Evolutionary conservation across 2,329 filamentous ascomycete genomes (phyloP), one percentile per base, ranked within the genome.

Genomic region (Microdochium bolleyi): DNA sequence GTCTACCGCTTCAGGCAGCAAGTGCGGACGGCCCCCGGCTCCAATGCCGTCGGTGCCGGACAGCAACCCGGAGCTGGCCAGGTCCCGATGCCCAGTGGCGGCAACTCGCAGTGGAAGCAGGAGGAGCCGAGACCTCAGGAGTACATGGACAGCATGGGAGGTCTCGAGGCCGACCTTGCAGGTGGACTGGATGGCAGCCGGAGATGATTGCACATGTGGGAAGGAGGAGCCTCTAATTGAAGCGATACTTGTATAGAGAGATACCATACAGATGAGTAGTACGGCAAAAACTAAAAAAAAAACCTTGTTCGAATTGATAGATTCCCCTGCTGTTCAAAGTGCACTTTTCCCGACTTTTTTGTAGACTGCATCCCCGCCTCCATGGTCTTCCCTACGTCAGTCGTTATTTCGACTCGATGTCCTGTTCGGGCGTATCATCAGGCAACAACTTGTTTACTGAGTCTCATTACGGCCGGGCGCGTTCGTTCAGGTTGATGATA

Each of bases 1-100:
- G 94, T 99, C 49, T 79, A 84, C 65, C 80, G 84, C 59, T 99
- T 99, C 83, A 84, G 94, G 57, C 78, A 82, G 64, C 61, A 69
- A 30, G 80, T 83, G 13, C 75, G 79, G 50, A 81, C 75, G 24
- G 75, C 71, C 0, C 75, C 78, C 9, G 74, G 72, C 19, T 55
- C 62, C 11, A 61, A 55, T 25, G 64, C 61, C 22, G 61, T 60
- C 16, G 62, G 60, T 50, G 68, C 64, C 32, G 71, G 63, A 27
- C 72, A 73, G 56, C 70, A 65, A 49, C 58, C 61, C 32, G 67
- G 56, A 13, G 64, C 72, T 2, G 67, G 69, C 8, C 74, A 76
- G 57, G 75, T 83, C 48, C 79, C 78, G 24, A 77, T 82, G 63
- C 80, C 77, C 0, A 65, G 71, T 46, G 71, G 66, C n/a, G 70